Evolutionary conservation across 805 yeast species (phyloP).

Genomic region (Tetrapisispora namnaoensis): DNA sequence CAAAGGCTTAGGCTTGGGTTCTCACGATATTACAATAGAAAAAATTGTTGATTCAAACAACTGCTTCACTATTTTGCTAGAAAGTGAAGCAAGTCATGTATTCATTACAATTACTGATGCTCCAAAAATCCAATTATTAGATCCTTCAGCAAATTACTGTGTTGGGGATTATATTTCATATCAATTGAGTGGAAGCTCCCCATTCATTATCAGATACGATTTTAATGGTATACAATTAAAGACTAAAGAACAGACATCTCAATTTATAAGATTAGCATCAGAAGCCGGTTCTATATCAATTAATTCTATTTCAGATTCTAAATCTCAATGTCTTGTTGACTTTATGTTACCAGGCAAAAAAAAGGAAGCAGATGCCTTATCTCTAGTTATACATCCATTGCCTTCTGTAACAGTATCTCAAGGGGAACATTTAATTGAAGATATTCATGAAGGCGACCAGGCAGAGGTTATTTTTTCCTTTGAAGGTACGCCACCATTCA

Average conservation of each 20-base stretch:
- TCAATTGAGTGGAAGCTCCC: slow-evolving; percentile 67
- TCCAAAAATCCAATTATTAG: slow-evolving; percentile 50
- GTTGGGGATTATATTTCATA: slow-evolving; percentile 86
- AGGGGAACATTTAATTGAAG: slow-evolving; percentile 66
- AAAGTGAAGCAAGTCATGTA: slow-evolving; percentile 33
- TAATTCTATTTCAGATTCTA: slow-evolving; percentile 61
- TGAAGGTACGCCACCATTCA: slow-evolving; percentile 85
- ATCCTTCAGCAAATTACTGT: slow-evolving; percentile 50
- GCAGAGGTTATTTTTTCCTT: slow-evolving; percentile 78
- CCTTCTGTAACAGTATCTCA: slow-evolving; percentile 78
- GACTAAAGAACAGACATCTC: slow-evolving; percentile 42
- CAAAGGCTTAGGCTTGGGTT: slow-evolving; percentile 54
- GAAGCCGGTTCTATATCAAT: slow-evolving; percentile 70
- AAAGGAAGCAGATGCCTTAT: slow-evolving; percentile 26
- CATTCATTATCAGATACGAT: slow-evolving; percentile 64
- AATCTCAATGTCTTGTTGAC: slow-evolving; percentile 61
- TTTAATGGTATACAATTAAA: slow-evolving; percentile 55
- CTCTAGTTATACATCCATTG: slow-evolving; percentile 41
- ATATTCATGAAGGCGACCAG: slow-evolving; percentile 90
- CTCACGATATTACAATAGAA: slow-evolving; percentile 49
- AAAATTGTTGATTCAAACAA: slow-evolving; percentile 60
- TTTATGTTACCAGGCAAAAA: slow-evolving; percentile 34
- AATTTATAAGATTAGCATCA: slow-evolving; percentile 63
- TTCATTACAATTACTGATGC: slow-evolving; percentile 61
- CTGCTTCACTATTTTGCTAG: slow-evolving; percentile 43